These are phyloP conservation scores for Achlya hypogyna DNA, from an alignment of 352 stramenopile genomes.

Conservation along the genomic window DNA sequence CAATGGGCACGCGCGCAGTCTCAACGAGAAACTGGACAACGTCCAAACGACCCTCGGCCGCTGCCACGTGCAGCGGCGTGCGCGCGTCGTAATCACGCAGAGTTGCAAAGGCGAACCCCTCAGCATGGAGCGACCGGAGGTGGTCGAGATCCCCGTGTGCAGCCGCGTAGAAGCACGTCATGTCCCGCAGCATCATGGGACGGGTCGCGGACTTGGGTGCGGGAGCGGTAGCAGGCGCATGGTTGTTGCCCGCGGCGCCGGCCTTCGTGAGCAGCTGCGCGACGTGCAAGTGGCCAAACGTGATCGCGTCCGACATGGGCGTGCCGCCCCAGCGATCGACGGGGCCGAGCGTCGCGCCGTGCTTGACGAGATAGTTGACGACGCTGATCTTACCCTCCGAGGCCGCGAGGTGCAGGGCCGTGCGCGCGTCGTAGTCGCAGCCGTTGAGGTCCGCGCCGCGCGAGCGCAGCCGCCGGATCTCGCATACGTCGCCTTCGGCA, in stretches of 20 bases:
- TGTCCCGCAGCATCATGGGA: neutral
- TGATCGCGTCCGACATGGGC: constrained; percentile 8
- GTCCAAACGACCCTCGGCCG: constrained; percentile 36
- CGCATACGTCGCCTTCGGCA: constrained; percentile 5
- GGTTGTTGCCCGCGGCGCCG: neutral
- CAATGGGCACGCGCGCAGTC: neutral
- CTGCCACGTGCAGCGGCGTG: constrained; percentile 53
- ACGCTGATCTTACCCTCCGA: constrained; percentile 23
- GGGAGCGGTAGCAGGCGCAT: neutral
- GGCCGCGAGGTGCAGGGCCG: constrained; percentile 25
- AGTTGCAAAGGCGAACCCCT: constrained; percentile 24
- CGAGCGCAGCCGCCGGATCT: neutral
- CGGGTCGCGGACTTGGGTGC: neutral
- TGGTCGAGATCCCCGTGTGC: constrained; percentile 22
- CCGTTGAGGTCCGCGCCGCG: constrained; percentile 21
- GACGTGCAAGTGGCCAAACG: constrained; percentile 10
- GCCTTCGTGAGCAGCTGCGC: constrained; percentile 3
- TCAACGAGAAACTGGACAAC: constrained; percentile 39
- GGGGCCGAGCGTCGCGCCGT: neutral
- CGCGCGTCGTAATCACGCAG: constrained; percentile 57
- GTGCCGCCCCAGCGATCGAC: constrained; percentile 16
- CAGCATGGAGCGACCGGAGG: constrained; percentile 10
- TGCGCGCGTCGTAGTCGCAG: constrained; percentile 25
- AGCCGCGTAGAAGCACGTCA: constrained; percentile 18
- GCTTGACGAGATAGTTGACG: constrained; percentile 26